phyloP scores from a whole-genome alignment of 1,139 yeast species.

The Saccharomycopsis hybrid region DNA sequence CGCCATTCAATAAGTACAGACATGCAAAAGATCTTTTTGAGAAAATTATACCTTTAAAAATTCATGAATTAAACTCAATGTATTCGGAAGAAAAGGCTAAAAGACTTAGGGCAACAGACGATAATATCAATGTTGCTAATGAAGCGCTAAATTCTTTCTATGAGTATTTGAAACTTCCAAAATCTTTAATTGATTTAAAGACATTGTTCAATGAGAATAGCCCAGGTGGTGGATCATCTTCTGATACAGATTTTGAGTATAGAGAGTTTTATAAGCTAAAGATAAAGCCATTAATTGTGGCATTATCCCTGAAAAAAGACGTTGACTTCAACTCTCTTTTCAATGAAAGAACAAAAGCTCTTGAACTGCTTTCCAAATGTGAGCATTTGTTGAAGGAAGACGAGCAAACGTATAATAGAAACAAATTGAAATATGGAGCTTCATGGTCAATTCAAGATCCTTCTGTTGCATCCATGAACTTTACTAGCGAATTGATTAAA shows the following conservation, averaged over 20 bases:
- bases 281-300: constrained; percentile 22
- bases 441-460: constrained; percentile 34
- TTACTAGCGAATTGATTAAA: constrained; percentile 47
- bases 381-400: constrained; percentile 35
- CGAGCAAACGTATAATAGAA: constrained; percentile 30
- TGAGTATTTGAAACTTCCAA: constrained; percentile 74
- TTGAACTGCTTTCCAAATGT: constrained; percentile 34
- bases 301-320: constrained; percentile 26
- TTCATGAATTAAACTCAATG: constrained; percentile 79
- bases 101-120: constrained; percentile 66
- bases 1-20: constrained; percentile 45
- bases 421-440: constrained; percentile 31
- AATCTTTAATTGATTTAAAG: constrained; percentile 51
- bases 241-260: constrained; percentile 16
- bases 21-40: constrained; percentile 55
- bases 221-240: constrained; percentile 22
- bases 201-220: constrained; percentile 14
- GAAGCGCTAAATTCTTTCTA: constrained; percentile 73
- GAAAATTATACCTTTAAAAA: constrained; percentile 77
- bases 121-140: constrained; percentile 69
- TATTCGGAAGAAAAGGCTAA: constrained; percentile 89
- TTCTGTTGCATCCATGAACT: constrained; percentile 30
- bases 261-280: constrained; percentile 24
- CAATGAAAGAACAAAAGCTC: constrained; percentile 36
- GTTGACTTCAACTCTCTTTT: constrained; percentile 23